Conservation (phyloP, 495 filamentous ascomycete species). For the Aspergillus asperescens region DNA sequence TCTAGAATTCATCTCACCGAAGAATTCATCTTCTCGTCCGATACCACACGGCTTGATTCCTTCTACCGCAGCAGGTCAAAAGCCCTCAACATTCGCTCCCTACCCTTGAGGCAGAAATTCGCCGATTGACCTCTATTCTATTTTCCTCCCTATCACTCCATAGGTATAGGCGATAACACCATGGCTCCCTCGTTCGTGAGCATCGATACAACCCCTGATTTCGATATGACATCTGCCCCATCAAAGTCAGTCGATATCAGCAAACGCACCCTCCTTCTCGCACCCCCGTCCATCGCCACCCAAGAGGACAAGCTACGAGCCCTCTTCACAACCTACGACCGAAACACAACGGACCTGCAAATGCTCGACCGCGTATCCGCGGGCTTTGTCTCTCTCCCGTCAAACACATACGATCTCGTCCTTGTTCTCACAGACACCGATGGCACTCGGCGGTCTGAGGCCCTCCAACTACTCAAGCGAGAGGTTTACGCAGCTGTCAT, state of each 20-base stretch:
- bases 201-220: slow-evolving; percentile 41
- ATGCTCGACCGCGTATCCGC: slow-evolving; percentile 94
- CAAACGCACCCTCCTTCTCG: slow-evolving; percentile 60
- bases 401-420: slow-evolving; percentile 73
- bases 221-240: slow-evolving; percentile 24
- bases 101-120: background rate
- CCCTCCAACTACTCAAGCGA: slow-evolving; percentile 55
- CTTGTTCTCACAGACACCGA: slow-evolving; percentile 77
- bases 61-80: background rate
- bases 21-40: background rate
- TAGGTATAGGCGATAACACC: background rate
- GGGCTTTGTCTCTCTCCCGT: slow-evolving; percentile 73
- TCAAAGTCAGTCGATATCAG: slow-evolving; percentile 19
- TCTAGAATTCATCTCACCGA: background rate
- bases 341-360: slow-evolving; percentile 76
- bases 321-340: slow-evolving; percentile 60
- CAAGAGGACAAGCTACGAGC: slow-evolving; percentile 56
- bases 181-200: slow-evolving; percentile 37
- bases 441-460: slow-evolving; percentile 53
- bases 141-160: background rate
- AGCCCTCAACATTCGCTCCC: background rate
- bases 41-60: background rate
- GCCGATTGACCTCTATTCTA: background rate
- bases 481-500: slow-evolving; percentile 65
- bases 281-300: slow-evolving; percentile 67